These are phyloP conservation scores for Conticribra guillardii DNA, from an alignment of 108 stramenopile species.

Conservation along the genomic window DNA sequence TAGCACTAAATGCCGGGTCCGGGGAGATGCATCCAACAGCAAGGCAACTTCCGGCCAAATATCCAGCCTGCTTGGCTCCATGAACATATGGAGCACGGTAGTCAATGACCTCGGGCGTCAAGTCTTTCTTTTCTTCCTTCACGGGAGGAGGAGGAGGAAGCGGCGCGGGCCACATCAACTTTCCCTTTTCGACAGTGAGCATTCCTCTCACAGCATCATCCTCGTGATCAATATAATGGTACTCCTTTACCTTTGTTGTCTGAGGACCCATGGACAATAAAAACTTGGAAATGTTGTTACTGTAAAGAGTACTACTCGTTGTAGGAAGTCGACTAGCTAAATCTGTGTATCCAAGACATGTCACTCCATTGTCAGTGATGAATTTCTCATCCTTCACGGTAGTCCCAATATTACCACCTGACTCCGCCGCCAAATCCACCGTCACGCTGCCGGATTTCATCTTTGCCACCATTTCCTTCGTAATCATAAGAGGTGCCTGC, in stretches of 20 bases:
- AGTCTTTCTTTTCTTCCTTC: conserved; percentile 53
- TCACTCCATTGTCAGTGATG: conserved; percentile 90
- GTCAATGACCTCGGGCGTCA: conserved; percentile 64
- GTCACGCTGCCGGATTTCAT: conserved; percentile 97
- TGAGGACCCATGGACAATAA: conserved; percentile 70
- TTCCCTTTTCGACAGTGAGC: conserved; percentile 90
- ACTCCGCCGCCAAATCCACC: conserved; percentile 98
- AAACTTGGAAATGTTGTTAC: conserved; percentile 98
- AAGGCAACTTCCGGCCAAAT: conserved; percentile 78
- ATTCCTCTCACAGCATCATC: conserved; percentile 96
- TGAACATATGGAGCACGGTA: conserved; percentile 76
- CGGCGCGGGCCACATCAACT: conserved; percentile 92
- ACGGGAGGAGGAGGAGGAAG: conserved; percentile 68
- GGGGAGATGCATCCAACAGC: conserved; percentile 89
- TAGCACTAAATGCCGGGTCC: conserved; percentile 89
- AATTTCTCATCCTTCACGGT: conserved; percentile 88
- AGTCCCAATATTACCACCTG: conserved; percentile 98
- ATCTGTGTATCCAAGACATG: conserved; percentile 98
- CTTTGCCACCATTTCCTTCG: conserved; percentile 95
- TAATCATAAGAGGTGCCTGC: conserved; percentile 95
- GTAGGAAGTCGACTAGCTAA: conserved; percentile 95
- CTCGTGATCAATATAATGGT: conserved; percentile 67
- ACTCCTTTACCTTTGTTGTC: conserved; percentile 72
- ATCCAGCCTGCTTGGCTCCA: conserved; percentile 74
- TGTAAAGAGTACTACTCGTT: conserved; percentile 91